A percentile compares a stretch with the other conserved stretches of the same genome.
Conservation (phyloP, 140 eudicot genomes). For the Anethum foeniculum region DNA sequence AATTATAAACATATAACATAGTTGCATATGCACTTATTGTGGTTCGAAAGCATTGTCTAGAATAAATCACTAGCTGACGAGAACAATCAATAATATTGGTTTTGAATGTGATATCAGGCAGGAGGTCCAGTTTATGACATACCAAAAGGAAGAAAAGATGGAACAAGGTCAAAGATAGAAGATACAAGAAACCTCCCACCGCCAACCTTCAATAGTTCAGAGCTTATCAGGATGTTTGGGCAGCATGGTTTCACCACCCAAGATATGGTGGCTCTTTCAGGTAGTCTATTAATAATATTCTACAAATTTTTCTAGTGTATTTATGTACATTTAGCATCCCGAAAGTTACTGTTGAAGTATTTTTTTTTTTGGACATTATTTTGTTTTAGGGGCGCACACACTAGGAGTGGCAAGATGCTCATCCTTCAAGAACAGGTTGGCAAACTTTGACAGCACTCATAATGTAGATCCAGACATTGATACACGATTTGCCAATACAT, state of each 20-base stretch:
- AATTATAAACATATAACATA: background rate
- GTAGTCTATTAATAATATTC: constrained; percentile 24
- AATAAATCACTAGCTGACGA: background rate
- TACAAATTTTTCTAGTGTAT: background rate
- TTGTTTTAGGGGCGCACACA: constrained; percentile 70
- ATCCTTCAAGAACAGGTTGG: constrained; percentile 70
- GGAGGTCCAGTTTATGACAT: constrained; percentile 86
- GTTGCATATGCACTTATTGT: background rate
- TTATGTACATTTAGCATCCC: background rate
- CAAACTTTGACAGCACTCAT: constrained; percentile 53
- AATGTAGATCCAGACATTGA: constrained; percentile 65
- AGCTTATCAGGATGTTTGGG: constrained; percentile 61
- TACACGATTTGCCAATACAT: constrained; percentile 45
- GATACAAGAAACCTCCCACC: constrained; percentile 81
- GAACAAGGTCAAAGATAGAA: constrained; percentile 74
- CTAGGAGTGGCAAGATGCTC: constrained; percentile 94
- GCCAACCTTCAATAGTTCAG: constrained; percentile 55
- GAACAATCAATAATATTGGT: background rate
- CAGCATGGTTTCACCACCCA: constrained; percentile 72
- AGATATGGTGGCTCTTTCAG: constrained; percentile 97
- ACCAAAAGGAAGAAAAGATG: constrained; percentile 90
- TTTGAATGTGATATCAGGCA: constrained; percentile 30
- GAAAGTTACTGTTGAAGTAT: background rate
- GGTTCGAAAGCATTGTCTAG: background rate
- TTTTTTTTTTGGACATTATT: background rate